Evolutionary conservation across 371 early-diverging fungal genomes (phyloP), one percentile per base, ranked within the genome.

Genomic region (Mortierella sp.): DNA sequence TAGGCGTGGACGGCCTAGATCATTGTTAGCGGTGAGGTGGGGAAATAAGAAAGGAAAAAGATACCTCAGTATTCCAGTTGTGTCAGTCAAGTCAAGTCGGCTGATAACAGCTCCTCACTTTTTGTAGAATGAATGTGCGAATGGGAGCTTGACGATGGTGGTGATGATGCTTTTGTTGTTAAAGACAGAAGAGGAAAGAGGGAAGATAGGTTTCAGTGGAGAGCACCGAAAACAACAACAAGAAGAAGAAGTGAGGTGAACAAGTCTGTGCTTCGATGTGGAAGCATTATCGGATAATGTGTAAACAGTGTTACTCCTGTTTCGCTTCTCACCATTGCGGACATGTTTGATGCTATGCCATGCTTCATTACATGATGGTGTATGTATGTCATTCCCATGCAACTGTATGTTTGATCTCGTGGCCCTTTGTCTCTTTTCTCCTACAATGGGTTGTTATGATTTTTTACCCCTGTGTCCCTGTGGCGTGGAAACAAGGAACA

Each of bases 241-340:
- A 4, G 6, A 46, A 44, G 10, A 43, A 43, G 11, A 44, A 44
- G 12, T 12, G 10, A 55, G 2, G n/a, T 21, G n/a, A 55, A 16
- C 68, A 68, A 68, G 41, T 68, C 68, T 68, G 68, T 41, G 68
- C 68, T 68, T 68, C 21, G 14, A 35, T 38, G 51, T 51, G 51
- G 51, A 51, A 21, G 51, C 7, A 38, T 68, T 41, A 35, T 18
- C 21, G 4, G n/a, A 56, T 24, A 56, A 11, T 10, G 7, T 56
- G 56, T 56, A n/a, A 6, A n/a, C 6, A 41, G 41, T 41, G 41
- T 41, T 56, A 24, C 10, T 56, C 3, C 4, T 3, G 10, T 27
- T 56, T 56, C 56, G 27, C 8, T 10, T 27, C 16, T 21, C 51
- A 21, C 56, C 24, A n/a, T n/a, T 56, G 56, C 56, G 10, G n/a